Evolutionary conservation across 371 early-diverging fungal species (phyloP), one percentile per base, ranked within the genome.

Genomic region (Mortierella sp.): DNA sequence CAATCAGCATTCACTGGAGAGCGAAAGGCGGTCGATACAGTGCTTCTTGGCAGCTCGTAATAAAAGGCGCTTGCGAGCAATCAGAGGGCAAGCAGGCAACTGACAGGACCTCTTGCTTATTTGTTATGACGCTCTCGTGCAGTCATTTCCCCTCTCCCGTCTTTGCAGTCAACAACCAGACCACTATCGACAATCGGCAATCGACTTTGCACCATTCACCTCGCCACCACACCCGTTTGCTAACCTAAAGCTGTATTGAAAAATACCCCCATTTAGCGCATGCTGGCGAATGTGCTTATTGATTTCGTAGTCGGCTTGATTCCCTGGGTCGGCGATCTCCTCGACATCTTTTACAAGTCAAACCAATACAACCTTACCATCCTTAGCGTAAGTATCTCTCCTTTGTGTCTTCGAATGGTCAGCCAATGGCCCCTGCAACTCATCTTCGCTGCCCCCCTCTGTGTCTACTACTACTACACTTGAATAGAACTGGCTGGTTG

Each of bases 301-400:
- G 85, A 84, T 34, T 81, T 84, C 50, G 76, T 73, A 2, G 76
- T 84, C 0, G 85, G 85, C 13, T 24, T 81, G 40, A 19, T 84
- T 28, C 85, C 85, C 16, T 80, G 81, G 76, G 51, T 84, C 26
- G 85, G 85, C 24, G 85, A 84, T n/a, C 71, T 84, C 31, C 79
- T 84, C 3, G 85, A 84, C 50, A 44, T 77, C 37, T 80, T 84
- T 34, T 84, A 84, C 73, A 84, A 84, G 74, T 80, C 81, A 31
- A 83, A 83, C 61, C 74, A 79, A 40, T 83, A 83, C 75, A 83
- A 83, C 46, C 72, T 83, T n/a, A 78, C 76, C n/a, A 75, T 78
- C 73, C 78, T 81, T 53, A 26, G 76, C 5, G 81, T 84, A 78
- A 57, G 78, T 71, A 10, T 34, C 5, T n/a, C 9, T 14, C 26